Conservation (phyloP, 257 asterid species). For the Leptodermis oblonga region DNA sequence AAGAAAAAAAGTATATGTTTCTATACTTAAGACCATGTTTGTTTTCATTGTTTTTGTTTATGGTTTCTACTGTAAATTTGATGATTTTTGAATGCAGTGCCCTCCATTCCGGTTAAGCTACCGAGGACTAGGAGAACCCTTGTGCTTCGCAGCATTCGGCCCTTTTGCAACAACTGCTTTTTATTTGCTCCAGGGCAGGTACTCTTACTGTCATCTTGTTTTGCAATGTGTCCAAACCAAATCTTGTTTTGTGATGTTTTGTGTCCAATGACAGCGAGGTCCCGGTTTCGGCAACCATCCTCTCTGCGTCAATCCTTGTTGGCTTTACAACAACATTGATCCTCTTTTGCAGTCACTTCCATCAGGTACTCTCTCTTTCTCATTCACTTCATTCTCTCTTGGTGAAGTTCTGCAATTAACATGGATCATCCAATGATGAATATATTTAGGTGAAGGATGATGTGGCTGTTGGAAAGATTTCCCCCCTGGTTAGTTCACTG, state of each 20-base stretch:
- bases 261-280: conserved; percentile 40
- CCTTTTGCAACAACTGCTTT: conserved; percentile 2
- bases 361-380: conserved; percentile 49
- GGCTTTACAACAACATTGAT: conserved; percentile 83
- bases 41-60: background rate
- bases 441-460: conserved; percentile 62
- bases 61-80: background rate
- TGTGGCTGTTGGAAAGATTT: conserved; percentile 58
- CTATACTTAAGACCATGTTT: too few relatives aligned
- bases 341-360: conserved; percentile 95
- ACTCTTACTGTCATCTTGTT: background rate
- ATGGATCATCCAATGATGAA: background rate
- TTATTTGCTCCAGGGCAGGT: conserved; percentile 7
- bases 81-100: background rate
- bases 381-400: conserved; percentile 7
- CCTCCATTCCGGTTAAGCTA: conserved; percentile 7
- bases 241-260: conserved; percentile 7
- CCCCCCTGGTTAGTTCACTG: conserved; percentile 65
- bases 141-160: background rate
- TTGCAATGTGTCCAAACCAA: background rate
- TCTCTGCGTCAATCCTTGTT: conserved; percentile 74
- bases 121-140: conserved; percentile 2
- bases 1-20: too few relatives aligned
- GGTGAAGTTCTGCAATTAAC: conserved; percentile 8
- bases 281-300: conserved; percentile 49